Base-by-base conservation (phyloP, 345 rosid species). In the Eucalyptus sp. region DNA sequence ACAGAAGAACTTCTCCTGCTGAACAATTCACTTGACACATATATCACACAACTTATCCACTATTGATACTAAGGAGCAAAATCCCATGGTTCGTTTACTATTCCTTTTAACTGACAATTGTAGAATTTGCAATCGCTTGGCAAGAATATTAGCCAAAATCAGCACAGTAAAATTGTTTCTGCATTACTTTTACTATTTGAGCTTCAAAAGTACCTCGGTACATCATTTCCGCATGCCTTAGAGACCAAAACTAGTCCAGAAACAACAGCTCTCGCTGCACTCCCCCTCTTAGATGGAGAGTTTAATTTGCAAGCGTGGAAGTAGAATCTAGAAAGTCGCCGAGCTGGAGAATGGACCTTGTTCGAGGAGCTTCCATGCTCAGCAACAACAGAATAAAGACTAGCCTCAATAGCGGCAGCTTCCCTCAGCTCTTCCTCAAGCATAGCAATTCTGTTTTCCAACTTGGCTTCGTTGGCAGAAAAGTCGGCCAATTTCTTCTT, bases 141-240 rank as follows among this genome's bases (percentile, higher is more conserved):
- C 48, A 41, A 76, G 84, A 76, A 76, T 41, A 41, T 41, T 13
- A 10, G 84, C 84, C 15, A 37, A 76, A 76, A 76, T 76, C 48
- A 51, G 27, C n/a, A 86, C 10, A 86, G 41, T 33, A 24, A 51
- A 43, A 50, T 86, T 11, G 64, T 86, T 51, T 33, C 17, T 17
- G 16, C 66, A 12, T 51, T 86, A 31, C 56, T 87, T 50, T 54
- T 52, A 25, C 25, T 29, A 43, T 24, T 83, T 33, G 84, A 71
- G 49, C 64, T 86, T n/a, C 86, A 83, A 88, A 86, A 90, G 58
- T 91, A 96, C 99, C 99, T 95, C 15, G 99, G 96, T 84, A 96
- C 98, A 91, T 97, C 98, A 90, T 95, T 96, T 88, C 99, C 99
- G 86, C 99, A 97, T 62, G 99, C 98, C 94, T 96, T 96, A 64